These are phyloP conservation scores for Neonectria coccinea DNA, from an alignment of 2,329 filamentous ascomycete genomes.

Conservation along the genomic window DNA sequence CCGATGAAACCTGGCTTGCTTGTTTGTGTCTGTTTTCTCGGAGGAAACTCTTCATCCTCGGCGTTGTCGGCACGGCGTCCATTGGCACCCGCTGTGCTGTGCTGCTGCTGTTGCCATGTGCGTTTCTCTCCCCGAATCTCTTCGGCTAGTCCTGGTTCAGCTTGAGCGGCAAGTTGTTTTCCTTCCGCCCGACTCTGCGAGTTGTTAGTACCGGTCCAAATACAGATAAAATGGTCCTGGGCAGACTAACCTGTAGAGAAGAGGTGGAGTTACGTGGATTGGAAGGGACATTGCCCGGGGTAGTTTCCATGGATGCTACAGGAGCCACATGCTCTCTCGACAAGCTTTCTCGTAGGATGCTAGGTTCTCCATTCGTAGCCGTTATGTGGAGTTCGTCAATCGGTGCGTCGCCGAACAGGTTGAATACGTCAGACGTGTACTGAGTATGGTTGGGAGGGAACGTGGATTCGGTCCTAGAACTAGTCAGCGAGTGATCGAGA, in stretches of 20 bases:
- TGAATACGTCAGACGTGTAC: too few species aligned
- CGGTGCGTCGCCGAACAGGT: background rate
- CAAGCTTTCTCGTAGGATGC: background rate
- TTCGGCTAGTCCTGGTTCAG: background rate
- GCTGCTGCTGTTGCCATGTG: background rate
- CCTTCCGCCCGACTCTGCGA: background rate
- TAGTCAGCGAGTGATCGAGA: background rate
- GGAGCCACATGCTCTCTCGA: background rate
- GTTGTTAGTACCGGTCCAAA: background rate
- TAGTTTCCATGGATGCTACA: constrained; percentile 1
- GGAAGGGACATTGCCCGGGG: background rate
- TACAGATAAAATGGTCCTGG: background rate
- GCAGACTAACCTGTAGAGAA: background rate
- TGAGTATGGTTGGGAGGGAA: background rate
- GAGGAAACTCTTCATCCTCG: background rate
- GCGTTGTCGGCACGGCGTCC: too few species aligned
- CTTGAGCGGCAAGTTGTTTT: background rate
- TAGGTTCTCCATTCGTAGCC: background rate
- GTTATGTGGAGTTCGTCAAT: background rate
- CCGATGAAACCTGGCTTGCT: background rate
- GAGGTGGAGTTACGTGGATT: background rate
- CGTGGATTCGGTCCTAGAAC: background rate
- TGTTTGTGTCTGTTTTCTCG: background rate
- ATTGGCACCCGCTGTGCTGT: too few species aligned
- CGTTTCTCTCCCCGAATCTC: background rate